Percentiles rank a stretch among this genome's conserved stretches.
phyloP scores from a whole-genome alignment of 2,329 filamentous ascomycete genomes.

The Domatiomyces globalis region DNA sequence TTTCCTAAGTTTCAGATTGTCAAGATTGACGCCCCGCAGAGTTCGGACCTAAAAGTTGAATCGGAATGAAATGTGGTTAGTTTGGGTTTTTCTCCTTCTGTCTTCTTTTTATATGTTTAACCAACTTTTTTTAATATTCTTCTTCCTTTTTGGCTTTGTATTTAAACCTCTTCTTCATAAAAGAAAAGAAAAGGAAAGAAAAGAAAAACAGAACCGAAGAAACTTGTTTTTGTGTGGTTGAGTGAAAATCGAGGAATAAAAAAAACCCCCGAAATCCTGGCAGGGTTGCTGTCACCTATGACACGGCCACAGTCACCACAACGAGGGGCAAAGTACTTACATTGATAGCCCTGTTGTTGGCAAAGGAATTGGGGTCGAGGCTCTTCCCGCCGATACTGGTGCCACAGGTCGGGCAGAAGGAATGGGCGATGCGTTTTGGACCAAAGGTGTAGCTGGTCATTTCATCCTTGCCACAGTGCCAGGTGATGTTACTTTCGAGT shows the following conservation, averaged over 20 bases:
- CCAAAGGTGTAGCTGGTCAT: conserved; percentile 21
- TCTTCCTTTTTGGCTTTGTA: too few relatives aligned
- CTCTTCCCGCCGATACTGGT: conserved; percentile 20
- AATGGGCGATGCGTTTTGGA: conserved; percentile 18
- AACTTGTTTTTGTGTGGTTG: neutral
- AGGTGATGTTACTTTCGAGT: conserved; percentile 15
- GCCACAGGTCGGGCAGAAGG: conserved; percentile 22
- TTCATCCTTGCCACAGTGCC: conserved; percentile 15
- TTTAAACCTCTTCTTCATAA: too few relatives aligned
- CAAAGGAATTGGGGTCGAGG: conserved; percentile 16
- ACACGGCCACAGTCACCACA: neutral
- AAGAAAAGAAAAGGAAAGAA: neutral
- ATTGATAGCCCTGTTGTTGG: conserved; percentile 20
- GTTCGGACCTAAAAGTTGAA: conserved; percentile 16
- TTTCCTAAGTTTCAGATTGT: conserved; percentile 19
- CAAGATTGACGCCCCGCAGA: conserved; percentile 19
- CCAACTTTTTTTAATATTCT: too few relatives aligned
- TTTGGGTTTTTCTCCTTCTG: neutral
- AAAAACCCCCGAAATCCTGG: neutral
- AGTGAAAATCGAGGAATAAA: too few relatives aligned
- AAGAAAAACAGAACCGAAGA: neutral
- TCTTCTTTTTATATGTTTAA: too few relatives aligned
- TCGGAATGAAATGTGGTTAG: conserved; percentile 1
- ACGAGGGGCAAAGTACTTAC: conserved; percentile 15
- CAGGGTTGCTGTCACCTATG: neutral